Percentiles rank a stretch among this genome's conserved stretches.
Conservation (phyloP, 306 rosid genomes). For the Glycine soja region DNA sequence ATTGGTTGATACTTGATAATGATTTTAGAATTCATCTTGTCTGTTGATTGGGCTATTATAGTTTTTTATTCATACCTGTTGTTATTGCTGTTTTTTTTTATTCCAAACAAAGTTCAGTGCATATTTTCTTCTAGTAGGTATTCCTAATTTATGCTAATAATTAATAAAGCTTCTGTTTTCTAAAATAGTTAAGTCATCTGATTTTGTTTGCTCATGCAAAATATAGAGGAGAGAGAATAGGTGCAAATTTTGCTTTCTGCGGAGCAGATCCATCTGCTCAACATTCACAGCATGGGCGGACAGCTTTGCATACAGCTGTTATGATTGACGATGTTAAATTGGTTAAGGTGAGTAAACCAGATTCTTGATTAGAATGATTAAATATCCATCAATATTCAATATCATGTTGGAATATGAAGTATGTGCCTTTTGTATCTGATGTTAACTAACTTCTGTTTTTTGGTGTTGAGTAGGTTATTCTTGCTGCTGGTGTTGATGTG, state of each 20-base stretch:
- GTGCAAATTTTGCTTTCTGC: constrained; percentile 70
- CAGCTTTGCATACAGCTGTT: constrained; percentile 77
- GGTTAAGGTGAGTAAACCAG: constrained; percentile 61
- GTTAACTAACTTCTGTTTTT: not conserved
- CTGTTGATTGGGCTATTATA: too few relatives aligned
- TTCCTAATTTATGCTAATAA: too few relatives aligned
- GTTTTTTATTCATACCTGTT: too few relatives aligned
- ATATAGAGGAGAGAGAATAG: constrained; percentile 75
- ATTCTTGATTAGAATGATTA: constrained; percentile 26
- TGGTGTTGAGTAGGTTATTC: constrained; percentile 63
- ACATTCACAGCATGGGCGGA: constrained; percentile 71
- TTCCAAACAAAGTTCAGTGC: too few relatives aligned
- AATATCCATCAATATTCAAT: not conserved
- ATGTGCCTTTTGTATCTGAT: not conserved
- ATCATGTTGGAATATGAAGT: constrained; percentile 8
- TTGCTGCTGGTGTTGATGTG: constrained; percentile 78
- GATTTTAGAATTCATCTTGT: not conserved
- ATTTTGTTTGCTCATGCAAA: constrained; percentile 35
- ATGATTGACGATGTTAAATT: constrained; percentile 71
- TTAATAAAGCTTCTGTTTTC: not conserved
- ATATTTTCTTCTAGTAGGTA: too few relatives aligned
- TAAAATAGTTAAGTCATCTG: constrained; percentile 8
- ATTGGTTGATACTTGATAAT: not conserved
- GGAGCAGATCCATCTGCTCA: constrained; percentile 79
- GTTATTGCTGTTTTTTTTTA: too few relatives aligned